Evolutionary conservation across 2,329 filamentous ascomycete species (phyloP), one percentile per base, ranked within the genome.

Genomic region (Fusarium kyushuense): DNA sequence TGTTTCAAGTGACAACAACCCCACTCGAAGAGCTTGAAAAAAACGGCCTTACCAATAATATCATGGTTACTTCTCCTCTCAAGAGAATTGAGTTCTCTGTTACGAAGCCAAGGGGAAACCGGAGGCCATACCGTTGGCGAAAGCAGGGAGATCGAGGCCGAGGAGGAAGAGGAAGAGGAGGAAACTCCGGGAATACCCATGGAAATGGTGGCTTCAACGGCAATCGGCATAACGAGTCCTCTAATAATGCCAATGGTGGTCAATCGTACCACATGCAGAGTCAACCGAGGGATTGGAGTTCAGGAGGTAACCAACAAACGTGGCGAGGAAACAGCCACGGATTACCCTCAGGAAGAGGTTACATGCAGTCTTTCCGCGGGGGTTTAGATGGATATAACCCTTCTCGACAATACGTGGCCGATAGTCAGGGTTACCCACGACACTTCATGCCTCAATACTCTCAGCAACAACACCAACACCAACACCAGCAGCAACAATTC

Each of bases 21-120:
- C n/a, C n/a, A n/a, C n/a, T n/a, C n/a, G n/a, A 36, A 3, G 17
- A 89, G 55, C 86, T 90, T 72, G 81, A 84, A 43, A 80, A 82
- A 10, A 72, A 88, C 5, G 87, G 86, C 0, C 76, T 94, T 7
- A 79, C 80, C 2, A 84, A 86, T 0, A 79, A 89, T 9, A 80
- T 88, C 42, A 91, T 90, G 87, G 90, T 89, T 0, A 89, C 90
- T 49, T 79, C 88, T 23, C 91, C 92, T 0, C 74, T 92, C 45
- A 86, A 89, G 71, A 84, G 79, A 64, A 92, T 92, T 40, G 82
- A 90, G 4, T 93, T 91, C 60, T 82, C 81, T 0, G 81, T 91
- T 1, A 21, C 35, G 7, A 38, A 38, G n/a, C 35, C 23, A 88
- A 84, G 12, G 79, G 80, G 6, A 85, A 84, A 66, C 84, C 82